Percentiles rank a stretch among this genome's conserved stretches.
Conservation (phyloP, 2,329 filamentous ascomycete genomes). For the Aureobasidium subglaciale region DNA sequence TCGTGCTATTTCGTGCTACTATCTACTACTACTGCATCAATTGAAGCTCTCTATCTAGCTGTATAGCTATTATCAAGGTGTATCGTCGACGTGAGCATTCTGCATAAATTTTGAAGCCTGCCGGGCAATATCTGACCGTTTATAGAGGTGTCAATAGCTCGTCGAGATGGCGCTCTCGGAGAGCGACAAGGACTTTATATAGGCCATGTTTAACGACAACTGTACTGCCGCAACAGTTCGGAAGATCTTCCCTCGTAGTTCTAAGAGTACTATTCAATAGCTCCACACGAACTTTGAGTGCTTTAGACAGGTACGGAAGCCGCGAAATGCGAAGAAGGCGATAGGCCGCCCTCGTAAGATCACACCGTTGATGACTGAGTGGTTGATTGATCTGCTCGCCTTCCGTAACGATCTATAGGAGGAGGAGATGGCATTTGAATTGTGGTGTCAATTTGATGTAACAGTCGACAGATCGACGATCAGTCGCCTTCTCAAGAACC, state of each 20-base stretch:
- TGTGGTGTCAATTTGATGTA: slow-evolving; percentile 4
- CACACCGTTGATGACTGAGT: neutral
- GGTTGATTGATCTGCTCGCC: neutral
- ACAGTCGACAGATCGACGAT: neutral
- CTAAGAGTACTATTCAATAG: neutral
- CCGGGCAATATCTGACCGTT: neutral
- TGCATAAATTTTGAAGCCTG: neutral
- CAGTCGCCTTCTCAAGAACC: neutral
- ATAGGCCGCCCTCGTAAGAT: neutral
- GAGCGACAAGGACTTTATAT: neutral
- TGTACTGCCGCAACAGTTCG: neutral
- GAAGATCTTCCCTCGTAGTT: neutral
- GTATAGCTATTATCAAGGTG: too few relatives aligned
- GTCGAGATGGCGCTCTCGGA: neutral
- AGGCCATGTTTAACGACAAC: neutral
- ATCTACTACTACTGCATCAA: neutral
- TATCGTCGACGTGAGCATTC: neutral
- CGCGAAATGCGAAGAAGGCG: neutral
- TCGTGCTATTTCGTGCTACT: neutral
- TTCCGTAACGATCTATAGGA: neutral
- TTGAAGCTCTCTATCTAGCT: neutral
- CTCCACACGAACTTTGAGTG: neutral
- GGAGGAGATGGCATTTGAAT: neutral
- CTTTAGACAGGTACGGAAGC: neutral
- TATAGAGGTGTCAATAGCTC: neutral